Evolutionary conservation across 139 green algal species (phyloP).

Genomic region (Closterium sp.): DNA sequence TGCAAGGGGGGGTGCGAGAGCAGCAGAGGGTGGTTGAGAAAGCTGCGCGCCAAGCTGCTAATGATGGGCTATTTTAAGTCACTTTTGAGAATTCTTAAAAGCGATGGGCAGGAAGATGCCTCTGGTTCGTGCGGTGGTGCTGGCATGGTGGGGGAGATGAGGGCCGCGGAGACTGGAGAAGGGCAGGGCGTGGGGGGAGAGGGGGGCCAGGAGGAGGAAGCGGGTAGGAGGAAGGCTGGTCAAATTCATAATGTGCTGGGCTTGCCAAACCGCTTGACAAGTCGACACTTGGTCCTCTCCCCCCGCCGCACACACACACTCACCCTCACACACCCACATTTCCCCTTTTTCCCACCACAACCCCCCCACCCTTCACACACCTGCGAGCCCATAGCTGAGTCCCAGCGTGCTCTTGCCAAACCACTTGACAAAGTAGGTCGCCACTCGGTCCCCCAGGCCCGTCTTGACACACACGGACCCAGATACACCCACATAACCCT

Average conservation of each 20-base stretch:
- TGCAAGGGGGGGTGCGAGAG: neutral
- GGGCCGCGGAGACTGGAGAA: conserved; percentile 33
- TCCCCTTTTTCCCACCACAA: no score
- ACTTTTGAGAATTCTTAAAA: no score
- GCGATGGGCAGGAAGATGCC: conserved; percentile 99
- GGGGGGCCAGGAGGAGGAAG: neutral
- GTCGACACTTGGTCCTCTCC: no score
- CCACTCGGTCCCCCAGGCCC: conserved; percentile 91
- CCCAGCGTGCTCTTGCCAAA: conserved; percentile 90
- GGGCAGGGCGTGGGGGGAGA: neutral
- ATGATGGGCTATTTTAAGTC: no score
- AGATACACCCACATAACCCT: neutral
- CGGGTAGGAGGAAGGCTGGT: conserved; percentile 66
- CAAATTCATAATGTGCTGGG: no score
- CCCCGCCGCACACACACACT: neutral
- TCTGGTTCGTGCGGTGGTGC: conserved; percentile 82
- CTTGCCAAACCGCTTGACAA: no score
- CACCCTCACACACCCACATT: neutral
- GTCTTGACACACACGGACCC: conserved; percentile 48
- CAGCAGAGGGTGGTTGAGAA: conserved; percentile 59
- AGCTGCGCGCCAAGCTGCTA: conserved; percentile 65
- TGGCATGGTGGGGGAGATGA: conserved; percentile 94
- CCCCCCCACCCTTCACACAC: no score
- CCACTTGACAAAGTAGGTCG: conserved; percentile 61
- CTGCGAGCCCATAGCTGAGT: conserved; percentile 80